Evolutionary conservation across 148 eudicot species (phyloP).

Genomic region (Vaccinium vitisidaea): DNA sequence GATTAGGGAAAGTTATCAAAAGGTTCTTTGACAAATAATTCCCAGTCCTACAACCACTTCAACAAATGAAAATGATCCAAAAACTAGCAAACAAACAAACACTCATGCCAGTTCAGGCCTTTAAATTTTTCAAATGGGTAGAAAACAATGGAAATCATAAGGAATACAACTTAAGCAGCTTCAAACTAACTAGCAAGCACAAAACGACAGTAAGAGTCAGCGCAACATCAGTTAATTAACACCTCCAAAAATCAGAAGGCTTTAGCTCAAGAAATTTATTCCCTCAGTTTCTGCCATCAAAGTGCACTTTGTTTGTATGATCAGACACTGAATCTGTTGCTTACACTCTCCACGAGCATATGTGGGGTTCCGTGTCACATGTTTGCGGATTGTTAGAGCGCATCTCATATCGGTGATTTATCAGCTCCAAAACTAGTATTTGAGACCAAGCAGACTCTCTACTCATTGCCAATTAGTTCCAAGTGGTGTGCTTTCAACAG

Average conservation of each 20-base stretch:
- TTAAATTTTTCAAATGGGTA: not conserved
- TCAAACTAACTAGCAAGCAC: not conserved
- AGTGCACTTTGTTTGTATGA: not conserved
- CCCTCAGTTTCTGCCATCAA: not conserved
- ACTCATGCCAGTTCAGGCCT: not conserved
- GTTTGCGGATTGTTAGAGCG: not conserved
- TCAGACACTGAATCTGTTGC: not conserved
- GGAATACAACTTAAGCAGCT: not conserved
- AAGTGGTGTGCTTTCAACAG: not conserved
- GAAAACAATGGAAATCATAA: not conserved
- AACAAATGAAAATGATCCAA: not conserved
- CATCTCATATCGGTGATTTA: not conserved
- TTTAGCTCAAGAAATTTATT: not conserved
- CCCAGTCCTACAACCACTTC: not conserved
- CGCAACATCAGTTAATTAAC: not conserved
- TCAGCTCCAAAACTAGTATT: not conserved
- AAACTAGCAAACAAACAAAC: too few species aligned
- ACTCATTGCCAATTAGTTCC: not conserved
- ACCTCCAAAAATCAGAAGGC: not conserved
- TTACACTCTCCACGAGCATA: not conserved
- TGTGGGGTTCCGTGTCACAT: not conserved
- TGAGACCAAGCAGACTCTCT: not conserved
- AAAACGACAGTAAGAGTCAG: not conserved
- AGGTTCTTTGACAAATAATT: not conserved
- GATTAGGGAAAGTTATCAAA: not conserved